Evolutionary conservation across 139 green algal genomes (phyloP).

Genomic region (Pycnococcus provasolii): DNA sequence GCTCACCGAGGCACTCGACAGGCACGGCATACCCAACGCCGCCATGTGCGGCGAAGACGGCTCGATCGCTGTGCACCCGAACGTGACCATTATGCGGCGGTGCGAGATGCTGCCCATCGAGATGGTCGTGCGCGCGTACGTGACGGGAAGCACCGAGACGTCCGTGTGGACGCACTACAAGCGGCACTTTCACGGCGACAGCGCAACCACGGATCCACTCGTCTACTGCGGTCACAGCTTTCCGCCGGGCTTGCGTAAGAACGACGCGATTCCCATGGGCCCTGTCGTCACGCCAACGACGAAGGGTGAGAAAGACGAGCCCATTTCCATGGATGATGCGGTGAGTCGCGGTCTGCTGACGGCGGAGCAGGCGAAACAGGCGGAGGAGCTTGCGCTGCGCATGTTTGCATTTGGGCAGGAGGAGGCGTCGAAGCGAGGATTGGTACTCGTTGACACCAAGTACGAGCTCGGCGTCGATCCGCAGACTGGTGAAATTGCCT

Average conservation of each 20-base stretch:
- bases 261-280: conserved; percentile 63
- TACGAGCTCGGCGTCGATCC: conserved; percentile 62
- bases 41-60: conserved; percentile 33
- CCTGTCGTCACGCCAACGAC: conserved; percentile 91
- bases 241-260: conserved; percentile 89
- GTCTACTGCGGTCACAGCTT: conserved; percentile 93
- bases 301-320: conserved; percentile 83
- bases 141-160: conserved; percentile 92
- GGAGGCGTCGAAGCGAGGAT: conserved; percentile 63
- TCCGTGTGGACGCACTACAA: conserved; percentile 97
- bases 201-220: conserved; percentile 28
- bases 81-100: conserved; percentile 84
- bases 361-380: conserved; percentile 36
- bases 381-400: conserved; percentile 51
- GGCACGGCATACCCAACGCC: conserved; percentile 78
- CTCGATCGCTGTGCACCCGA: conserved; percentile 66
- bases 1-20: conserved; percentile 63
- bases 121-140: conserved; percentile 90
- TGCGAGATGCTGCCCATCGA: conserved; percentile 93
- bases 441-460: conserved; percentile 89
- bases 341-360: conserved; percentile 69
- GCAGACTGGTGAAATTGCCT: conserved; percentile 46
- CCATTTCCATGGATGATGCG: conserved; percentile 62
- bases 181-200: conserved; percentile 33
- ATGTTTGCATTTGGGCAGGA: conserved; percentile 84